Evolutionary conservation across 139 green algal species (phyloP).

Genomic region (Micromonas commoda): DNA sequence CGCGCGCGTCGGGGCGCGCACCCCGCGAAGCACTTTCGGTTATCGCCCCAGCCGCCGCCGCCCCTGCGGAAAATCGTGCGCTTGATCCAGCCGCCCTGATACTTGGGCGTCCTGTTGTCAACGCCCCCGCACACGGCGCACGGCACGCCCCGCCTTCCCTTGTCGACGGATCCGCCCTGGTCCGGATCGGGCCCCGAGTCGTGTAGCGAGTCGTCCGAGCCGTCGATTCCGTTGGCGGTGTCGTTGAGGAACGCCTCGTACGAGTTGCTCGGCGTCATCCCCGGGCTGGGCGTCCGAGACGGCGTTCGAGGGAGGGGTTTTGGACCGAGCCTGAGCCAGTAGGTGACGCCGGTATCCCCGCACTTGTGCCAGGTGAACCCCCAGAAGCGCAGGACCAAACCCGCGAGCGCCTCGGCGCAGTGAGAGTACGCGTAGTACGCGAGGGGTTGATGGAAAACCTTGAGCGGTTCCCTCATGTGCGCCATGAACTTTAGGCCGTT

Average conservation of each 20-base stretch:
- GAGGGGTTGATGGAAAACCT: not conserved
- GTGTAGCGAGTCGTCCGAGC: no score
- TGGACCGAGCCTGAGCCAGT: not conserved
- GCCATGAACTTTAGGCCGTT: not conserved
- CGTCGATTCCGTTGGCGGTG: no score
- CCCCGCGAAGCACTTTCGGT: not conserved
- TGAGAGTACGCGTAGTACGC: not conserved
- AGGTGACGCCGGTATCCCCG: not conserved
- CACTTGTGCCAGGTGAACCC: not conserved
- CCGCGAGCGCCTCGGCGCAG: not conserved
- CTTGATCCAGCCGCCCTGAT: not conserved
- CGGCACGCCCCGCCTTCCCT: no score
- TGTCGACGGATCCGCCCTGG: no score
- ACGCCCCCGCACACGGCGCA: no score
- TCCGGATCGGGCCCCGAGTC: no score
- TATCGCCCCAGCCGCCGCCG: no score
- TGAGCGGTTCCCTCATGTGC: not conserved
- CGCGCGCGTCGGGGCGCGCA: not conserved
- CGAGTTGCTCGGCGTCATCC: no score
- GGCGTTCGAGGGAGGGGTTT: no score
- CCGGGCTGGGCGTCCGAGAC: no score
- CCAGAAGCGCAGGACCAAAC: not conserved
- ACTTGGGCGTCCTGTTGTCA: no score
- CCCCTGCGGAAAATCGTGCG: not conserved
- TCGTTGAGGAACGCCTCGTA: no score